Conservation (phyloP, 495 filamentous ascomycete genomes). For the Talaromyces trachyspermus region DNA sequence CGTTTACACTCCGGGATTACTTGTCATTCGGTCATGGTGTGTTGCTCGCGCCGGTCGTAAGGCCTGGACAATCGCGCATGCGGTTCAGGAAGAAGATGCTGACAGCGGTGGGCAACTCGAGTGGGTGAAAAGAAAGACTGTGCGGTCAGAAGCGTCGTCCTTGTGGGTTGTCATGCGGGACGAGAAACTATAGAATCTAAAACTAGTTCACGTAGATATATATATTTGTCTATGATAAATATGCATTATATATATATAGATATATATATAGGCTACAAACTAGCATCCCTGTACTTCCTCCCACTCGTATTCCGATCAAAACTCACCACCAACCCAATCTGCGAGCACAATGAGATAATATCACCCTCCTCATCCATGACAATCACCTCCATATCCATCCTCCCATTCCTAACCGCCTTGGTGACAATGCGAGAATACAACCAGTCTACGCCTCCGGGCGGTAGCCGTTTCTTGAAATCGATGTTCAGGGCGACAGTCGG, state of each 20-base stretch:
- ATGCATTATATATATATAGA: not conserved
- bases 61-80: constrained; percentile 35
- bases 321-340: constrained; percentile 54
- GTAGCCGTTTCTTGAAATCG: constrained; percentile 58
- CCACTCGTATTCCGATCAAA: constrained; percentile 45
- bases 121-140: constrained; percentile 23
- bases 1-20: constrained; percentile 23
- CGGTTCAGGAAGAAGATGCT: constrained; percentile 28
- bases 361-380: constrained; percentile 50
- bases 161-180: constrained; percentile 22
- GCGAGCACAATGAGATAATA: constrained; percentile 54
- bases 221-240: no score
- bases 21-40: constrained; percentile 28
- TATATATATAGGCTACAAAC: constrained; percentile 20
- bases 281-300: constrained; percentile 16
- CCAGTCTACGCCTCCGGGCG: constrained; percentile 55
- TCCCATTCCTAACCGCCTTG: constrained; percentile 52
- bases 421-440: constrained; percentile 50
- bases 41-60: constrained; percentile 30
- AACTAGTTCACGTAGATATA: no score
- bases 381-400: constrained; percentile 58
- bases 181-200: constrained; percentile 1
- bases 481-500: constrained; percentile 66
- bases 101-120: constrained; percentile 22
- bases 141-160: constrained; percentile 35